phyloP scores from a whole-genome alignment of 179 eudicot genomes.

The Silene coronaria region DNA sequence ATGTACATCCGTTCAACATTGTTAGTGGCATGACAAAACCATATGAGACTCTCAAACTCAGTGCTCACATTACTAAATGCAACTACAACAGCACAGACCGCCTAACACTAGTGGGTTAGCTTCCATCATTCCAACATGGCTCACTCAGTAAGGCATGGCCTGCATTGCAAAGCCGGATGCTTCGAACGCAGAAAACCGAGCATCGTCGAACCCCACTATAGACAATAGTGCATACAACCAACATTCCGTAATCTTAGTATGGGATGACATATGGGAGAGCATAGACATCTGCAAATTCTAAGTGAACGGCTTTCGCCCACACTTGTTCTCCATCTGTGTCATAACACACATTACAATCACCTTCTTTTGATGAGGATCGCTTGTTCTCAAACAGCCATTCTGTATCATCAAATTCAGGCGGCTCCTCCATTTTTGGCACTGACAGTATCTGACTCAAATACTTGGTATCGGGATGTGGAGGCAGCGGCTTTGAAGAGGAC shows the following conservation, averaged over 20 bases:
- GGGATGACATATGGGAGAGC: conserved; percentile 50
- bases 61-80: conserved; percentile 9
- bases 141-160: background rate
- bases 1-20: background rate
- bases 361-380: conserved; percentile 14
- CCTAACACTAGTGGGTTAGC: background rate
- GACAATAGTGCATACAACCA: background rate
- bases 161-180: background rate
- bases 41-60: conserved; percentile 3
- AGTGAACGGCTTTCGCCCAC: conserved; percentile 35
- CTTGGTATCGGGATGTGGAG: conserved; percentile 42
- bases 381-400: conserved; percentile 35
- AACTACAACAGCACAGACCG: background rate
- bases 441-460: conserved; percentile 36
- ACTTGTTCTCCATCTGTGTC: conserved; percentile 23
- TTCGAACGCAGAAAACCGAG: background rate
- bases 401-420: conserved; percentile 29
- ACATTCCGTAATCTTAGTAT: conserved; percentile 18
- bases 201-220: conserved; percentile 2
- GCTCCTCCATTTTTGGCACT: conserved; percentile 32
- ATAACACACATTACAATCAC: conserved; percentile 7
- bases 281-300: conserved; percentile 33
- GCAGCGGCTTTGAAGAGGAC: conserved; percentile 22
- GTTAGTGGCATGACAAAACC: conserved; percentile 4
- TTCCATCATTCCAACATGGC: background rate